Percentiles rank a stretch among this genome's conserved stretches.
These are phyloP conservation scores for Nymphaea thermarum DNA, from an alignment of 164 flowering plant species.

Conservation along the genomic window DNA sequence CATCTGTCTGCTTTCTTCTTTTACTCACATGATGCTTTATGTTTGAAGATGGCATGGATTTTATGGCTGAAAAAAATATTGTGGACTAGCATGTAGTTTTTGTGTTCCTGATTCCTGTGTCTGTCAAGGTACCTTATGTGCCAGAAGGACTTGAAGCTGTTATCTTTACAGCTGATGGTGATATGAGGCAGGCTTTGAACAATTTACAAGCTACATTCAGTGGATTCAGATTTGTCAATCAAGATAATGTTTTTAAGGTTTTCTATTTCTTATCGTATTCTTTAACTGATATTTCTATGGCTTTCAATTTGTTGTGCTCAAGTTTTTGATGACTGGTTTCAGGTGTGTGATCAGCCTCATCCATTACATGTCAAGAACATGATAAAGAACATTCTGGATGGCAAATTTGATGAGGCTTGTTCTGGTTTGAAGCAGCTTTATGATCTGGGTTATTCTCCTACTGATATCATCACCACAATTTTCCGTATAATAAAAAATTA, in stretches of 20 bases:
- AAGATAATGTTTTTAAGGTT: constrained; percentile 98
- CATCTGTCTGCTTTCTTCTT: no score
- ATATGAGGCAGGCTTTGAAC: constrained; percentile 97
- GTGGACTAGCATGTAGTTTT: constrained; percentile 4
- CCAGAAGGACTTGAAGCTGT: constrained; percentile 99
- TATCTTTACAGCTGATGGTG: constrained; percentile 99
- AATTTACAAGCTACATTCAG: constrained; percentile 93
- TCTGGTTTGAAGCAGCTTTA: constrained; percentile 83
- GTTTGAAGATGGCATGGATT: no score
- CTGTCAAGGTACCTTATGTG: constrained; percentile 66
- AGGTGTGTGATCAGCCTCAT: constrained; percentile 99
- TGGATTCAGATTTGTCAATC: constrained; percentile 95
- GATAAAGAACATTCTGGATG: constrained; percentile 73
- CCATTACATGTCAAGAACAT: constrained; percentile 94
- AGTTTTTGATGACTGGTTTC: constrained; percentile 6
- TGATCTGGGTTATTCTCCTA: constrained; percentile 95
- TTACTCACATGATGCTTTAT: no score
- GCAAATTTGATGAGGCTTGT: constrained; percentile 93
- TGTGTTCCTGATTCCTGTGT: constrained; percentile 4
- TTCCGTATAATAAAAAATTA: constrained; percentile 91
- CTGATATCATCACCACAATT: constrained; percentile 93
- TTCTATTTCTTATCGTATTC: background rate
- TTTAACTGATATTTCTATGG: background rate
- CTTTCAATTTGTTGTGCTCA: background rate
- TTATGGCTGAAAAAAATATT: no score